These are phyloP conservation scores for Musa acuminata DNA, from an alignment of 176 grass and related monocot species.

Conservation along the genomic window DNA sequence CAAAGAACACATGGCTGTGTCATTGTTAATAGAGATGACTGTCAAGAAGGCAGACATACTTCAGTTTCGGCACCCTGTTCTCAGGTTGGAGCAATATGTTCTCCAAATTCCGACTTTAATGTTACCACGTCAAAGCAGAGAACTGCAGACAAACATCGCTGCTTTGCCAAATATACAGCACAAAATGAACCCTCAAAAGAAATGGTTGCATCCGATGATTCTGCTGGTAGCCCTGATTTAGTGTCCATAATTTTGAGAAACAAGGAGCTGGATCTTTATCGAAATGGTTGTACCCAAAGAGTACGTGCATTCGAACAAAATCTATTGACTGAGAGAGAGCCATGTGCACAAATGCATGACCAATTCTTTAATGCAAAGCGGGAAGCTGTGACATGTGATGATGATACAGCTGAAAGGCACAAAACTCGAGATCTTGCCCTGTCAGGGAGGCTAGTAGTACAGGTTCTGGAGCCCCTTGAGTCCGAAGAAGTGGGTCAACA, in stretches of 20 bases:
- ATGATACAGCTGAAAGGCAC: neutral
- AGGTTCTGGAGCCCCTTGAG: neutral
- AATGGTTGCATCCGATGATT: conserved; percentile 9
- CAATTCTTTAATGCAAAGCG: conserved; percentile 21
- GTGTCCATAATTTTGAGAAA: conserved; percentile 41
- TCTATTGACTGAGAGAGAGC: conserved; percentile 22
- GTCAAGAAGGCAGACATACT: conserved; percentile 17
- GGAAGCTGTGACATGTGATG: neutral
- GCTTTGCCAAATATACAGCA: conserved; percentile 15
- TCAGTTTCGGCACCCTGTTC: conserved; percentile 21
- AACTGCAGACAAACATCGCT: neutral
- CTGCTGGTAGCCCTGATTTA: conserved; percentile 30
- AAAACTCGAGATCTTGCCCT: neutral
- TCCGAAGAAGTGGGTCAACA: neutral
- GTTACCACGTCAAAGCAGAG: conserved; percentile 13
- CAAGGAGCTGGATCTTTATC: conserved; percentile 55
- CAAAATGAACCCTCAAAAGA: conserved; percentile 25
- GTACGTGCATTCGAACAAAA: conserved; percentile 66
- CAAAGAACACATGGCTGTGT: conserved; percentile 25
- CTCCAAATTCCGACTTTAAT: conserved; percentile 27
- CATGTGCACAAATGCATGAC: conserved; percentile 30
- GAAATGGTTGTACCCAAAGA: conserved; percentile 69
- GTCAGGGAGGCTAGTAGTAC: neutral
- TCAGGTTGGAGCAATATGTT: conserved; percentile 21
- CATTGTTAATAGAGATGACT: conserved; percentile 17